phyloP scores from a whole-genome alignment of 768 basidiomycete species.

The Xerocomellus amylosporus region DNA sequence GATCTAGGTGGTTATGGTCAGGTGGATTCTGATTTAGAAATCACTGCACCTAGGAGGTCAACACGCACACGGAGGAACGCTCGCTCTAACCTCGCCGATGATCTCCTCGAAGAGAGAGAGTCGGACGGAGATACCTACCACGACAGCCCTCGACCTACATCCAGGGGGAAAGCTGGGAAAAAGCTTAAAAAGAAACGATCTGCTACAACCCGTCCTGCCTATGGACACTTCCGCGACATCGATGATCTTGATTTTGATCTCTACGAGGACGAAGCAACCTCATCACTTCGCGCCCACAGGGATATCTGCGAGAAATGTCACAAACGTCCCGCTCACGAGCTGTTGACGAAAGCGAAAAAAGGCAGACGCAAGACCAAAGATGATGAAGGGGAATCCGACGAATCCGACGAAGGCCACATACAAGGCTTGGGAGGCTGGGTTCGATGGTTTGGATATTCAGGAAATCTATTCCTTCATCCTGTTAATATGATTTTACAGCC shows the following conservation, averaged over 20 bases:
- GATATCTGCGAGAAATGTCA: slow-evolving; percentile 72
- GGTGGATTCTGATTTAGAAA: slow-evolving; percentile 26
- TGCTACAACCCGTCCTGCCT: slow-evolving; percentile 44
- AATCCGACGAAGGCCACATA: slow-evolving; percentile 48
- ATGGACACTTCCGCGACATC: slow-evolving; percentile 46
- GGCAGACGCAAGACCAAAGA: slow-evolving; percentile 40
- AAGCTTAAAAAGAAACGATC: slow-evolving; percentile 31
- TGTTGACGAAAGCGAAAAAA: slow-evolving; percentile 43
- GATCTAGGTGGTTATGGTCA: slow-evolving; percentile 40
- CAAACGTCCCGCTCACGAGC: slow-evolving; percentile 52
- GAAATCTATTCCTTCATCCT: not conserved
- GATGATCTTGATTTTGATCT: slow-evolving; percentile 40
- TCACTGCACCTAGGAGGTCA: slow-evolving; percentile 42
- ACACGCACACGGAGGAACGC: slow-evolving; percentile 43
- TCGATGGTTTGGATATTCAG: slow-evolving; percentile 58
- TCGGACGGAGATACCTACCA: slow-evolving; percentile 35
- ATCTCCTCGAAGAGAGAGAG: slow-evolving; percentile 24
- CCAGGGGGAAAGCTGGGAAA: slow-evolving; percentile 2
- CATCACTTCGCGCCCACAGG: slow-evolving; percentile 59
- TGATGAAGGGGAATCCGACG: slow-evolving; percentile 45
- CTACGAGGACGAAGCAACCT: slow-evolving; percentile 55
- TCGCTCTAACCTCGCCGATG: slow-evolving; percentile 37
- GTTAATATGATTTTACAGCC: slow-evolving; percentile 38
- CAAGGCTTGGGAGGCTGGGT: slow-evolving; percentile 74
- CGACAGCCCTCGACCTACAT: slow-evolving; percentile 24